Conservation (phyloP, 1,284 basidiomycete genomes). For the Cutaneotrichosporon sp. region DNA sequence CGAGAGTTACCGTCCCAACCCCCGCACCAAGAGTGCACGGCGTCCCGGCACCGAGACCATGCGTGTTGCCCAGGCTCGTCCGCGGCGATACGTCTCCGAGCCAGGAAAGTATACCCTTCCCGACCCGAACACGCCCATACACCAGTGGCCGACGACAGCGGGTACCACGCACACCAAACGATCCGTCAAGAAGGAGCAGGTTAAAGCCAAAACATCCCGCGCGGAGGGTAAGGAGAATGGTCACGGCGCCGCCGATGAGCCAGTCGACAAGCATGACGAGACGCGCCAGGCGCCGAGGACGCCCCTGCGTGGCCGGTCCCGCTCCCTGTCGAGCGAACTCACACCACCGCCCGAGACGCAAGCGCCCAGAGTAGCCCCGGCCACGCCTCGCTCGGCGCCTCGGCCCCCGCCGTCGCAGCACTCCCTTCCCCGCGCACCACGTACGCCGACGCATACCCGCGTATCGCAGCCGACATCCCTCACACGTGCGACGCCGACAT, state of each 20-base stretch:
- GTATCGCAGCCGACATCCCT: too few relatives aligned
- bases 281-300: too few relatives aligned
- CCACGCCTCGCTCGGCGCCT: not conserved
- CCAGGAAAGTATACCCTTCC: constrained; percentile 22
- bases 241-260: too few relatives aligned
- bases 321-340: too few relatives aligned
- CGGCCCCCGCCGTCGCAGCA: not conserved
- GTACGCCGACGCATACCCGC: too few relatives aligned
- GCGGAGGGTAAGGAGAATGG: too few relatives aligned
- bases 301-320: too few relatives aligned
- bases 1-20: constrained; percentile 12
- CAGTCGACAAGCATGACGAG: too few relatives aligned
- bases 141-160: constrained; percentile 18
- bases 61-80: not conserved
- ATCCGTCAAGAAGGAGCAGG: too few relatives aligned
- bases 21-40: not conserved
- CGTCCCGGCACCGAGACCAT: not conserved
- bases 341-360: not conserved
- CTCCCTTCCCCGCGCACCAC: too few relatives aligned
- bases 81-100: not conserved
- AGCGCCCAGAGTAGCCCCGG: not conserved
- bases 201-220: too few relatives aligned
- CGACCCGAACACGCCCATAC: constrained; percentile 14
- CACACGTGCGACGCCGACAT: too few relatives aligned
- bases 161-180: not conserved